A percentile compares a stretch with the other conserved stretches of the same genome.
Evolutionary conservation across 2,329 filamentous ascomycete genomes (phyloP).

Genomic region (Rhinocladiella mackenziei): DNA sequence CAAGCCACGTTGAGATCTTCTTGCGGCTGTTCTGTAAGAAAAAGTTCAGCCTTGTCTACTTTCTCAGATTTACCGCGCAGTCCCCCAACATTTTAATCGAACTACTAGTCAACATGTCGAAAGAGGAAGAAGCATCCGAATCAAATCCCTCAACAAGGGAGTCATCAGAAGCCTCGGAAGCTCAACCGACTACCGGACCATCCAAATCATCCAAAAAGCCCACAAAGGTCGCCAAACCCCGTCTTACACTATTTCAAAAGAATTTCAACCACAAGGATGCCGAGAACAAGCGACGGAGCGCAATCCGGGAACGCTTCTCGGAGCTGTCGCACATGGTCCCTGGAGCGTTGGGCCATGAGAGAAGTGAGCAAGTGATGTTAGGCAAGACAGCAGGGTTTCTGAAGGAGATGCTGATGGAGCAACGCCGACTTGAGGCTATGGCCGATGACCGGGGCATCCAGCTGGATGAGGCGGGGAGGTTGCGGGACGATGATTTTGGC

Average conservation of each 20-base stretch:
- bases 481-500: slow-evolving; percentile 26
- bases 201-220: slow-evolving; percentile 22
- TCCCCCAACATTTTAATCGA: too few relatives aligned
- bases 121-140: slow-evolving; percentile 21
- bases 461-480: slow-evolving; percentile 11
- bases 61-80: too few relatives aligned
- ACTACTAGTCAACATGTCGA: slow-evolving; percentile 16
- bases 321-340: slow-evolving; percentile 75
- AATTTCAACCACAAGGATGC: slow-evolving; percentile 70
- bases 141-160: slow-evolving; percentile 14
- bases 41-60: too few relatives aligned
- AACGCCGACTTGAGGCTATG: slow-evolving; percentile 54
- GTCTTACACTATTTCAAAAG: slow-evolving; percentile 66
- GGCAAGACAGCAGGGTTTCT: slow-evolving; percentile 66
- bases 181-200: slow-evolving; percentile 6
- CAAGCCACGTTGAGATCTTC: too few relatives aligned
- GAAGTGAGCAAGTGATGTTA: slow-evolving; percentile 81
- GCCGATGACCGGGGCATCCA: slow-evolving; percentile 21
- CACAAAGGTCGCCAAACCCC: slow-evolving; percentile 52
- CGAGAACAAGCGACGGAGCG: slow-evolving; percentile 61
- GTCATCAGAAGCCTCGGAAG: slow-evolving; percentile 14
- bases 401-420: slow-evolving; percentile 55
- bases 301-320: slow-evolving; percentile 81
- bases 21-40: too few relatives aligned
- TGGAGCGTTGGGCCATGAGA: slow-evolving; percentile 73